Evolutionary conservation across 1,139 yeast genomes (phyloP), one percentile per base, ranked within the genome.

Genomic region (Pichia sp.): DNA sequence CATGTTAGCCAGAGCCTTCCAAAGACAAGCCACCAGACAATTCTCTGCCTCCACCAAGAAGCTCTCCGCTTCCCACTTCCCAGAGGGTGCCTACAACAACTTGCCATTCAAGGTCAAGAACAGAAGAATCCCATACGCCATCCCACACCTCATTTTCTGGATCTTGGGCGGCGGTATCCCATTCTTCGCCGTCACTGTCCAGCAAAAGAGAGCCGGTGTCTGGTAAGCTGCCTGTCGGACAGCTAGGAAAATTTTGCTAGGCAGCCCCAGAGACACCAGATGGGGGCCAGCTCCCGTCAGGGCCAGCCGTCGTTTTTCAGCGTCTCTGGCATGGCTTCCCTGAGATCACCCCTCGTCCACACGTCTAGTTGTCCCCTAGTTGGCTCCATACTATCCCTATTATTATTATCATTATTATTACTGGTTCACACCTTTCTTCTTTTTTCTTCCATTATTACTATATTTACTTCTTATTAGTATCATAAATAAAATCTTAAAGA

Each of bases 71-170:
- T 86, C 83, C 70, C 63, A 59, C 60, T 81, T 75, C 71, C 85
- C 87, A 71, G 87, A 83, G 71, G 98, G 98, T 67, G 84, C 85
- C 52, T 92, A 93, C 85, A 78, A 87, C 69, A 93, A 93, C 81
- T 70, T 93, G 63, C 99, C 99, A 63, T 93, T 92, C 84, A 83
- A 84, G 79, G 95, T 93, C 62, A 90, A 89, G 80, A 78, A 84
- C 81, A 89, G 96, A 81, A 87, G 84, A 77, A 80, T 92, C 62
- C 98, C 98, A 62, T 90, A 81, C 72, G 86, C 84, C 65, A 76
- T 89, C 53, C 78, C 85, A 63, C 96, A 85, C 78, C 86, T 88
- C 79, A 84, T 92, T 55, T 84, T 83, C 75, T 81, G 89, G 69
- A 84, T 62, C 50, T 61, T 78, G 40, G 84, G 82, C 55, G 75